Evolutionary conservation across 805 yeast species (phyloP), one percentile per base, ranked within the genome.

Genomic region (Teunomyces barrocoloradensis): DNA sequence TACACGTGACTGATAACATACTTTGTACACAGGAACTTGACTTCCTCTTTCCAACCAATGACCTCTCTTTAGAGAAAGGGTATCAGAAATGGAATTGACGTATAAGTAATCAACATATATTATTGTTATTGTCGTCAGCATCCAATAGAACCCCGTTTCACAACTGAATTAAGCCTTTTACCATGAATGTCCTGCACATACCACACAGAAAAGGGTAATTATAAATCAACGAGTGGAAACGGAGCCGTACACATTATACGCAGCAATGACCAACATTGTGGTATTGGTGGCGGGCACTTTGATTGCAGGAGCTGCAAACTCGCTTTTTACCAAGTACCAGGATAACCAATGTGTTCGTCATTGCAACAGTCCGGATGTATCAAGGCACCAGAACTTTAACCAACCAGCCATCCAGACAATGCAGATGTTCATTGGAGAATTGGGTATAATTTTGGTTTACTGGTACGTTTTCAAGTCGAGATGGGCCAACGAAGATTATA

Each of bases 381-480:
- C 69, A 1, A 61, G 65, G n/a, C 80, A 72, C 41, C 63, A 67
- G 32, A 63, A 68, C 48, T 87, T 85, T 57, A 87, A 87, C 54
- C 91, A 87, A 65, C 94, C 95, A 0, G 89, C 84, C 6, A 60
- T 87, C 30, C 94, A 87, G 61, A 83, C 94, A 1, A 66, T 85
- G 15, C 92, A 87, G 64, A 87, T 87, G 94, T 87, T 87, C 58
- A 61, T 85, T 4, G 95, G 91, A 20, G 95, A 87, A 58, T 64
- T 79, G 32, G 63, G 66, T 21, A 77, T 82, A 43, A 75, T 73
- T 63, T 36, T 76, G 5, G 74, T 75, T 15, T 76, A 69, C 52
- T 59, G 58, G 52, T 48, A 66, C 34, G 35, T 64, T 23, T 61
- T 63, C 45, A 56, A 57, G n/a, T 48, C 55, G n/a, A 29, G 30